Base-by-base conservation (phyloP, 768 basidiomycete genomes). In the Mycena crocata region DNA sequence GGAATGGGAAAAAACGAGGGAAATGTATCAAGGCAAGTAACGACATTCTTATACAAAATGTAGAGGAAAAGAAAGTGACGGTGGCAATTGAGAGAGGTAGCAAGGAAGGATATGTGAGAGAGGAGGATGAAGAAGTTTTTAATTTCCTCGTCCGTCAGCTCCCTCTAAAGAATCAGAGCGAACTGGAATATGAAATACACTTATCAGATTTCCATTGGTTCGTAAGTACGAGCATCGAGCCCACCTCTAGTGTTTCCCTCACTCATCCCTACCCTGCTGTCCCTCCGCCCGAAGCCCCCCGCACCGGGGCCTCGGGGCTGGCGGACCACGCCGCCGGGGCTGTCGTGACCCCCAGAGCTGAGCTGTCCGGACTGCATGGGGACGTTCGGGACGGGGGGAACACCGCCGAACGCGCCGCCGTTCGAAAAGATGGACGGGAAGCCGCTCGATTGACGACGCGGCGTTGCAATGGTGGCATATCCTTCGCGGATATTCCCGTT, bases 401-500 rank as follows among this genome's bases (percentile, higher is more conserved):
- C 77, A 67, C 78, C 80, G 63, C 72, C 83, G 72, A 81, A 89
- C 74, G 79, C 82, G 69, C 76, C 80, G 34, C 89, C 84, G 61
- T 82, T 85, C 14, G 85, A 82, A 75, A 94, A 94, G 35, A 94
- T 77, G n/a, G 89, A 86, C 19, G 87, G 84, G 75, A 93, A 93
- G 30, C 85, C 88, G 46, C 86, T 84, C n/a, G 90, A 89, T 57
- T 90, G 84, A 49, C 94, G 89, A 64, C 93, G 91, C 32, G 93
- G 90, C 39, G 93, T 91, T 32, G 92, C 91, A 63, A 95, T 93
- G 37, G 94, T 95, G 21, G 93, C 93, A 78, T 93, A 95, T 31
- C 93, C 93, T 76, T 88, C 87, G 45, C 94, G 90, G 62, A 95
- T 94, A 75, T 95, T 95, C 61, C 93, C 93, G 76, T 94, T 95